Conservation (phyloP, 768 basidiomycete species). For the Agaricus sinodeliciosus region DNA sequence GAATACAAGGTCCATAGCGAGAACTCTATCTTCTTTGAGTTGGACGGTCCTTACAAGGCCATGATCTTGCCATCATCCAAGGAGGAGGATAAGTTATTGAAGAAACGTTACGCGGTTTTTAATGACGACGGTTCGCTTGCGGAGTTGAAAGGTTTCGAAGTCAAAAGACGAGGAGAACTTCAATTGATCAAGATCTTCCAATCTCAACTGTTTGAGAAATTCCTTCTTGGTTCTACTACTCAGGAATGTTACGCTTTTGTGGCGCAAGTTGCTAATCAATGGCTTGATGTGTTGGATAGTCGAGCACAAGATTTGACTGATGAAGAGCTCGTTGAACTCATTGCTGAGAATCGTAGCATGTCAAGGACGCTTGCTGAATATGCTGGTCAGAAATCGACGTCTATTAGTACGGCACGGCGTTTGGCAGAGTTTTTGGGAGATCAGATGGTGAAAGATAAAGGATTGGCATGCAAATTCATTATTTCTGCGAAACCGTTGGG, state of each 20-base stretch:
- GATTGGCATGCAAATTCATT: conserved; percentile 97
- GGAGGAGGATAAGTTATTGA: conserved; percentile 96
- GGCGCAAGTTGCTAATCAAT: conserved; percentile 89
- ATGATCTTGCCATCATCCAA: conserved; percentile 99
- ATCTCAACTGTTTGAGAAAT: conserved; percentile 96
- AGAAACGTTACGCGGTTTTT: conserved; percentile 99
- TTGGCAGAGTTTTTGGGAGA: conserved; percentile 96
- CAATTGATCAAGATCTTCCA: conserved; percentile 99
- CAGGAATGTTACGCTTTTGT: conserved; percentile 96
- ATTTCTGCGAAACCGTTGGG: conserved; percentile 91
- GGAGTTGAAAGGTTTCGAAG: conserved; percentile 97
- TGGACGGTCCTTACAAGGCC: conserved; percentile 96
- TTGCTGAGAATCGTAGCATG: conserved; percentile 98
- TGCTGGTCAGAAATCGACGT: conserved; percentile 94
- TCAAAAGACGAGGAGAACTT: conserved; percentile 94
- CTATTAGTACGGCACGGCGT: conserved; percentile 92
- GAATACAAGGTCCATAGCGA: conserved; percentile 85
- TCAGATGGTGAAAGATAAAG: conserved; percentile 99
- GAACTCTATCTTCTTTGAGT: conserved; percentile 99
- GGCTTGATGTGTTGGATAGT: conserved; percentile 93
- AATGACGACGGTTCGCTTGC: conserved; percentile 97
- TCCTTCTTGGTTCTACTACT: conserved; percentile 86
- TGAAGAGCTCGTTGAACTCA: conserved; percentile 93
- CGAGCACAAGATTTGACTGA: conserved; percentile 80
- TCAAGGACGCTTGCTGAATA: conserved; percentile 95